These are phyloP conservation scores for Botrytis sinoallii DNA, from an alignment of 2,329 filamentous ascomycete species.

Conservation along the genomic window DNA sequence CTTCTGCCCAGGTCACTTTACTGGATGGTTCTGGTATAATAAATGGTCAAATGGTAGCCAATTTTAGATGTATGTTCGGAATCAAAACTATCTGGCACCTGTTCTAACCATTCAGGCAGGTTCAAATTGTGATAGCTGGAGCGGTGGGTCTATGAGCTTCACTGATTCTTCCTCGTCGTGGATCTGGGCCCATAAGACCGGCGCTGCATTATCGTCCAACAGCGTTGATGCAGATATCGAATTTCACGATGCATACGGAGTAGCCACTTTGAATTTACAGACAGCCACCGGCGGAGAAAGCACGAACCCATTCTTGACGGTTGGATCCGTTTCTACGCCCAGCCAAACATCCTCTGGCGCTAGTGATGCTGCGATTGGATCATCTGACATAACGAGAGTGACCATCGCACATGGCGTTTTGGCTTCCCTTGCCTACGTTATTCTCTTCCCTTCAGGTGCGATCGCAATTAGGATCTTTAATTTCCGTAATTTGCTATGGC, in stretches of 20 bases:
- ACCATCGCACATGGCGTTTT: constrained; percentile 52
- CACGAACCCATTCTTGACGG: constrained; percentile 30
- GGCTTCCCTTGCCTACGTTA: constrained; percentile 55
- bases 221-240: constrained; percentile 43
- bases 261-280: constrained; percentile 47
- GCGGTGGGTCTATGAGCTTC: constrained; percentile 50
- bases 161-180: constrained; percentile 44
- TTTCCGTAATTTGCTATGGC: constrained; percentile 39
- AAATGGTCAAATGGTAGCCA: constrained; percentile 52
- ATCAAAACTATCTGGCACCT: background rate
- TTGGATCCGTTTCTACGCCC: constrained; percentile 1
- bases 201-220: constrained; percentile 47
- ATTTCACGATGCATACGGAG: constrained; percentile 44
- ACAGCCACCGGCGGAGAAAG: constrained; percentile 47
- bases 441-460: constrained; percentile 60
- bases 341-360: constrained; percentile 9
- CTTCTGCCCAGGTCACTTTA: constrained; percentile 44
- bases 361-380: background rate
- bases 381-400: constrained; percentile 17
- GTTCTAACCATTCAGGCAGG: constrained; percentile 35
- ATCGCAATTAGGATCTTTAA: constrained; percentile 59
- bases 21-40: constrained; percentile 52
- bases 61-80: constrained; percentile 48
- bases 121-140: constrained; percentile 52
- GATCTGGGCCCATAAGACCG: constrained; percentile 49